Evolutionary conservation across 1,284 basidiomycete genomes (phyloP).

Genomic region (Termitomyces sp.): DNA sequence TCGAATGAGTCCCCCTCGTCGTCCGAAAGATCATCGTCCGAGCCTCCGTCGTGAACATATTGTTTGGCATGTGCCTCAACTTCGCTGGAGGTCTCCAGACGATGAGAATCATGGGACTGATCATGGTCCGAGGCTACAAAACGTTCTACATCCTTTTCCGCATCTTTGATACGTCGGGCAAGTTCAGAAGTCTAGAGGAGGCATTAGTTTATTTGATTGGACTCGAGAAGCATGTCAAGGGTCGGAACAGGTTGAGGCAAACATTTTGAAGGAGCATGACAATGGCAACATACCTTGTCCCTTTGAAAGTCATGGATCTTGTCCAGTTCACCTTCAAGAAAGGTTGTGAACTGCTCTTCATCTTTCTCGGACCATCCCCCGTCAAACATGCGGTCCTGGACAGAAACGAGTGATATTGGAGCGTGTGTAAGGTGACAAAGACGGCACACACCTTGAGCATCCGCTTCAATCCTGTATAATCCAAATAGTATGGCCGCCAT

Average conservation of each 20-base stretch:
- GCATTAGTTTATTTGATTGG: background rate
- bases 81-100: conserved; percentile 30
- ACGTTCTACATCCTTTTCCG: conserved; percentile 74
- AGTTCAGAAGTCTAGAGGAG: conserved; percentile 74
- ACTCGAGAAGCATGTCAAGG: conserved; percentile 2
- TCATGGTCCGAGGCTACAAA: conserved; percentile 63
- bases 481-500: conserved; percentile 87
- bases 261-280: background rate
- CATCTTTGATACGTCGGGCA: conserved; percentile 71
- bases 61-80: conserved; percentile 45
- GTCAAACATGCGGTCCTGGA: conserved; percentile 53
- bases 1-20: conserved; percentile 67
- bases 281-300: conserved; percentile 57
- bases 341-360: conserved; percentile 74
- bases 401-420: background rate
- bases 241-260: background rate
- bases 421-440: background rate
- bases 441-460: conserved; percentile 67
- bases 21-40: conserved; percentile 58
- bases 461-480: conserved; percentile 87
- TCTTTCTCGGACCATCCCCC: conserved; percentile 72
- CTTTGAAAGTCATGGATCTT: conserved; percentile 97
- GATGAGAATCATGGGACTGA: conserved; percentile 18
- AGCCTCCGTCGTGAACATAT: conserved; percentile 65
- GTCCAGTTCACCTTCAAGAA: conserved; percentile 86